Base-by-base conservation (phyloP, 2,329 filamentous ascomycete genomes). In the Rhexocercosporidium sp. region DNA sequence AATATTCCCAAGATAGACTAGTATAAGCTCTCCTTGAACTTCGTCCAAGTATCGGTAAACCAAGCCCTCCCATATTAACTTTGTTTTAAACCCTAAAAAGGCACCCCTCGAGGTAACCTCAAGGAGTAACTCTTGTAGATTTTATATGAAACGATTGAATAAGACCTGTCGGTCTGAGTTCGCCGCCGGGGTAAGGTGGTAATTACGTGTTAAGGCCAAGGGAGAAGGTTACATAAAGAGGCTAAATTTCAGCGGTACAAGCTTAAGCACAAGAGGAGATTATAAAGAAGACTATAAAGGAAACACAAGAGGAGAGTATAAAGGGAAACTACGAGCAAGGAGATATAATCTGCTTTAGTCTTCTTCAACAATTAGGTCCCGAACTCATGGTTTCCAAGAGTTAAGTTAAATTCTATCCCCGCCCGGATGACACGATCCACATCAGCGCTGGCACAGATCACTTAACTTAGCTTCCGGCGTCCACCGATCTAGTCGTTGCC, bases 1-100 rank as follows among this genome's bases (percentile, higher is more conserved):
- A 44, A 82, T 73, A 12, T 74, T 70, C 6, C 79, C 78, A 3
- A 82, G 76, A 37, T 78, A 80, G 1, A 83, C 75, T 22, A 79
- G 79, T 22, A 82, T 66, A 18, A 71, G 14, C 14, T 66, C 61
- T 6, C 81, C 80, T 71, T 83, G 77, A 20, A 80, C 54, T 11
- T 71, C 57, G 57, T 66, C n/a, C 0, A 82, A 74, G 18, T 74
- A 75, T 14, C 71, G 9, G 66, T 83, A 83, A 0, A 82, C 73
- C 0, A 51, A 59, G 3, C 74, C 75, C 69, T 82, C 78, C 46
- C 80, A 72, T 65, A 78, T 41, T 7, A 82, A 78, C 66, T 79
- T 74, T 5, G 49, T 14, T 34, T 78, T 68, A 20, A 79, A 80
- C 18, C 66, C 75, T 22, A 18, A n/a, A n/a, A n/a, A n/a, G n/a